Percentiles rank a stretch among this genome's conserved stretches.
Conservation (phyloP, 2,329 filamentous ascomycete species). For the Fusarium sp. region DNA sequence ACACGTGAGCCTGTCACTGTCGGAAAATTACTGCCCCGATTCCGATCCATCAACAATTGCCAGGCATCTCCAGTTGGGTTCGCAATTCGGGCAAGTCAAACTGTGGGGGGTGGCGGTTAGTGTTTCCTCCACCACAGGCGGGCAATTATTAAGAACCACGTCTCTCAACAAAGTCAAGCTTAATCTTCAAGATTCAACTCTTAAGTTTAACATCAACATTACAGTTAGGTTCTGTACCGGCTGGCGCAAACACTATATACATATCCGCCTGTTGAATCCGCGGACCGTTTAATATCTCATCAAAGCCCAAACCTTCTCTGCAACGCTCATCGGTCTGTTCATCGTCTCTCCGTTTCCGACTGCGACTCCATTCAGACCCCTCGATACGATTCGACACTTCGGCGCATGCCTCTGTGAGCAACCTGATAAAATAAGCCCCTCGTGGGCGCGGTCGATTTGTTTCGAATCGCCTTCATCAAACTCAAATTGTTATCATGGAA, state of each 20-base stretch:
- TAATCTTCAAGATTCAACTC: neutral
- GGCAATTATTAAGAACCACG: slow-evolving; percentile 37
- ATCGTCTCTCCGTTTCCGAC: neutral
- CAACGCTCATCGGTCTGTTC: neutral
- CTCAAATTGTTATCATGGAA: slow-evolving; percentile 35
- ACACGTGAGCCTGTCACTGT: slow-evolving; percentile 30
- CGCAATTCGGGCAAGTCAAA: slow-evolving; percentile 4
- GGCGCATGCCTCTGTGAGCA: slow-evolving; percentile 34
- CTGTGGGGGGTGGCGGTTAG: slow-evolving; percentile 36
- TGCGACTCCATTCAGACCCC: slow-evolving; percentile 16
- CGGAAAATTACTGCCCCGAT: slow-evolving; percentile 25
- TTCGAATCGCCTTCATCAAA: slow-evolving; percentile 28
- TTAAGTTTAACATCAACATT: neutral
- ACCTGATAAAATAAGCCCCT: slow-evolving; percentile 39
- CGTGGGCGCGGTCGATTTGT: slow-evolving; percentile 39
- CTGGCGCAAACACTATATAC: neutral
- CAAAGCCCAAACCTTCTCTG: neutral
- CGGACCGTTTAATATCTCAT: neutral
- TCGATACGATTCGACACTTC: slow-evolving; percentile 10
- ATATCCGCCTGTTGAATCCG: neutral
- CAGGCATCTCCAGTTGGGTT: slow-evolving; percentile 8
- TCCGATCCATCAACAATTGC: neutral
- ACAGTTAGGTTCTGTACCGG: neutral
- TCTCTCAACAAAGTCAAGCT: slow-evolving; percentile 37
- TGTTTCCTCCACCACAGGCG: slow-evolving; percentile 22